phyloP scores from a whole-genome alignment of 768 basidiomycete species.

The Termitomyces sp. region DNA sequence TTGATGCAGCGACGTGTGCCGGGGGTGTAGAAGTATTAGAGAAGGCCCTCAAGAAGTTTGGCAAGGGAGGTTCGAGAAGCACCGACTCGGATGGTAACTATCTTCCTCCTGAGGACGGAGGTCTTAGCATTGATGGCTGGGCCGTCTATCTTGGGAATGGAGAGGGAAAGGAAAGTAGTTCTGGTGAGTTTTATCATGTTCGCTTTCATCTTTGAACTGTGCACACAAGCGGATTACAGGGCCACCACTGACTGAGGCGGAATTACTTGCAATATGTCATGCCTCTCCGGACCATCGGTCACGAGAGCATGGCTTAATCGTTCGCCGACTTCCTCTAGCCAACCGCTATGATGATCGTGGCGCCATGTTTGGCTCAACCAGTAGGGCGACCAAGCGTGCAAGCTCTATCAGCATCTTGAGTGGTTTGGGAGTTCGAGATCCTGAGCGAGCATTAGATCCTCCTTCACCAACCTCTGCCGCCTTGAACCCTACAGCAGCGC shows the following conservation, averaged over 20 bases:
- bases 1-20: conserved; percentile 76
- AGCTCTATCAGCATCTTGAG: conserved; percentile 94
- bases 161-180: conserved; percentile 44
- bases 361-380: conserved; percentile 23
- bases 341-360: conserved; percentile 40
- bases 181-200: conserved; percentile 33
- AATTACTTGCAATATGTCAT: conserved; percentile 80
- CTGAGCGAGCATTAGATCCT: conserved; percentile 61
- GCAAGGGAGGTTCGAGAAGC: conserved; percentile 49
- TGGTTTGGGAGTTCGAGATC: conserved; percentile 84
- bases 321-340: conserved; percentile 49
- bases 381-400: conserved; percentile 77
- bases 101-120: conserved; percentile 67
- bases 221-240: conserved; percentile 32
- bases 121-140: conserved; percentile 85
- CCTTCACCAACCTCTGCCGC: conserved; percentile 42
- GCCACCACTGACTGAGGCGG: conserved; percentile 73
- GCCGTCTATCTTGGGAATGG: conserved; percentile 65
- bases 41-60: conserved; percentile 86
- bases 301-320: conserved; percentile 72
- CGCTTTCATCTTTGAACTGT: neutral
- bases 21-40: conserved; percentile 86
- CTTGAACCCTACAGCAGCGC: conserved; percentile 28
- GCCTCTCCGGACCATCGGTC: conserved; percentile 72
- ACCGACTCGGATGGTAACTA: conserved; percentile 43